Evolutionary conservation across 768 basidiomycete species (phyloP), one percentile per base, ranked within the genome.

Genomic region (Boletus reticulatus): DNA sequence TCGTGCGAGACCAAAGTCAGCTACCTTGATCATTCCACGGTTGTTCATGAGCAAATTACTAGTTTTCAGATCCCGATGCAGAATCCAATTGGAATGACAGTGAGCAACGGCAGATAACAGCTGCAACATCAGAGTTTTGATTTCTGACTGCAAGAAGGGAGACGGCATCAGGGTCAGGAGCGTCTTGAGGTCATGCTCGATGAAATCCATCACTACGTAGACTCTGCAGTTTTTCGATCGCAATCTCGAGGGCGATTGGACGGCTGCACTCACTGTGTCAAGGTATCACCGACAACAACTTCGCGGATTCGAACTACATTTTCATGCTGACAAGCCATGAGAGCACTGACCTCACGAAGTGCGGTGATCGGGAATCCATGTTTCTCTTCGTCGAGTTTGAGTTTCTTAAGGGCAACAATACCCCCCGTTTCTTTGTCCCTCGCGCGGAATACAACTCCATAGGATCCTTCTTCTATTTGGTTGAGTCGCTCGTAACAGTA

Each of bases 141-240:
- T 91, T 74, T 99, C 97, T 41, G 94, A 96, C 73, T 96, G 94
- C 39, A 98, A 77, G 77, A 99, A 99, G 3, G 97, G 95, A 32
- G 89, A 83, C 2, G 95, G 94, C 97, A 98, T 98, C 58, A 92
- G 76, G 24, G 89, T 91, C 54, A 99, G 81, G 49, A 99, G 82
- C 7, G 95, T 89, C 75, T 99, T 99, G 70, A 99, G 87, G 72
- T 99, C 97, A 72, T 99, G 97, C 73, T 99, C 97, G 69, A 99
- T 96, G 68, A 99, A 99, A 71, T 97, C 94, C 95, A 97, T 97
- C 36, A 98, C 97, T 61, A 99, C 95, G 72, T 95, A 99, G 43
- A 98, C 93, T 77, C 97, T 98, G 68, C 42, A 62, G 58, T 59
- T 38, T 54, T 52, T 54, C 60, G 53, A 51, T 58, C 41, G 27